Evolutionary conservation across 2,329 filamentous ascomycete species (phyloP).

Genomic region (Neocatenulostroma microsporum): DNA sequence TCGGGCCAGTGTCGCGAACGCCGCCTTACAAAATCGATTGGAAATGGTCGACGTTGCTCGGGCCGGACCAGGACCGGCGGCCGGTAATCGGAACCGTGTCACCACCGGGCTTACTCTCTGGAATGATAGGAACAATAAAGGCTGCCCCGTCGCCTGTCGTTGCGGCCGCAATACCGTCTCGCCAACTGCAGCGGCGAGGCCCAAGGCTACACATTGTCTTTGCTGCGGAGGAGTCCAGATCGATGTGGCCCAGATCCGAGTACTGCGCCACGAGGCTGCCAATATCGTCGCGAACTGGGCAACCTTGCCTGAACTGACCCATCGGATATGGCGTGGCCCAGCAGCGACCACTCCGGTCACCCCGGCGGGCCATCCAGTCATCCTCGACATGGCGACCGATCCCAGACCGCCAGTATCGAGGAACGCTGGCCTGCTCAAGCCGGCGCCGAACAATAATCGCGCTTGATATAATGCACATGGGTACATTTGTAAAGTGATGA

Average conservation of each 20-base stretch:
- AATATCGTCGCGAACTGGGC: neutral
- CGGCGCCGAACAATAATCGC: too few species aligned
- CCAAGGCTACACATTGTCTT: constrained; percentile 1
- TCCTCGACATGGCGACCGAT: too few species aligned
- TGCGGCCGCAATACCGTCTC: constrained; percentile 3
- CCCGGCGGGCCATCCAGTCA: too few species aligned
- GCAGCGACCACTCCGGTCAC: too few species aligned
- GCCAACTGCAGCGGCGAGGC: neutral
- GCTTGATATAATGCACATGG: too few species aligned
- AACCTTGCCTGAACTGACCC: neutral
- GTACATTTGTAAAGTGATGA: too few species aligned
- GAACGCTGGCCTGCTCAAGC: too few species aligned
- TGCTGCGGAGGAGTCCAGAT: constrained; percentile 5
- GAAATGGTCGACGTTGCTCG: neutral
- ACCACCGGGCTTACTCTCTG: neutral
- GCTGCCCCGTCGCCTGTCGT: neutral
- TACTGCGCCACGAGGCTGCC: neutral
- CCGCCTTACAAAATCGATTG: neutral
- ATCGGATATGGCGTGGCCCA: too few species aligned
- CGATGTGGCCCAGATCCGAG: neutral
- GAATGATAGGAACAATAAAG: neutral
- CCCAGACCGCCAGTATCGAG: too few species aligned
- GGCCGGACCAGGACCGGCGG: neutral
- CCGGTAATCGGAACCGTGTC: neutral
- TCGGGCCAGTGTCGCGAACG: neutral